Evolutionary conservation across 2,329 filamentous ascomycete genomes (phyloP).

Genomic region (Aspergillus ibericus): DNA sequence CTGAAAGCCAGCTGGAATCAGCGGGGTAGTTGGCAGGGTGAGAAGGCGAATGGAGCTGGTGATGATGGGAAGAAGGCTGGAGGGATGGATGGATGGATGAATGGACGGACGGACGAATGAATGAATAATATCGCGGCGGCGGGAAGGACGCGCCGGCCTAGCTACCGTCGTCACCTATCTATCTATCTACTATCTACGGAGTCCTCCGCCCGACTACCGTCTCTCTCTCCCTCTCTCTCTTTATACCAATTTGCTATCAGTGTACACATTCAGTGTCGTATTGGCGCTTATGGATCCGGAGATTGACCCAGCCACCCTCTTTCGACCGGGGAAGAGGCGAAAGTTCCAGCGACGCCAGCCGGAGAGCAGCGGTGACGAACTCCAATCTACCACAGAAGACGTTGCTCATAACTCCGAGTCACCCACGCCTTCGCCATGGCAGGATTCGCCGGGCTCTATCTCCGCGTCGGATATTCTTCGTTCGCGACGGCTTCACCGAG

Average conservation of each 20-base stretch:
- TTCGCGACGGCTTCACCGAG: conserved; percentile 37
- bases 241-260: background rate
- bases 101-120: background rate
- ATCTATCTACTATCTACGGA: background rate
- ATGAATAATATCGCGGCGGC: conserved; percentile 2
- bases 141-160: background rate
- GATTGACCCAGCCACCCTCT: conserved; percentile 30
- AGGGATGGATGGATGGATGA: background rate
- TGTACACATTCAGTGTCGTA: too few species aligned
- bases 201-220: background rate
- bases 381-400: conserved; percentile 12
- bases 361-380: conserved; percentile 20
- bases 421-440: conserved; percentile 12
- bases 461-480: conserved; percentile 37
- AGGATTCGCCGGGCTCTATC: conserved; percentile 17
- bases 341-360: conserved; percentile 52
- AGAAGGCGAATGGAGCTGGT: background rate
- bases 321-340: conserved; percentile 52
- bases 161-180: background rate
- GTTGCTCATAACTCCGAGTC: conserved; percentile 7
- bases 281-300: conserved; percentile 31
- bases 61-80: background rate
- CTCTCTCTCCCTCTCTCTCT: background rate
- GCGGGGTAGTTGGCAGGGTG: background rate
- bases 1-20: background rate